These are phyloP conservation scores for Flagelloscypha sp. DNA, from an alignment of 768 basidiomycete genomes.

Conservation along the genomic window DNA sequence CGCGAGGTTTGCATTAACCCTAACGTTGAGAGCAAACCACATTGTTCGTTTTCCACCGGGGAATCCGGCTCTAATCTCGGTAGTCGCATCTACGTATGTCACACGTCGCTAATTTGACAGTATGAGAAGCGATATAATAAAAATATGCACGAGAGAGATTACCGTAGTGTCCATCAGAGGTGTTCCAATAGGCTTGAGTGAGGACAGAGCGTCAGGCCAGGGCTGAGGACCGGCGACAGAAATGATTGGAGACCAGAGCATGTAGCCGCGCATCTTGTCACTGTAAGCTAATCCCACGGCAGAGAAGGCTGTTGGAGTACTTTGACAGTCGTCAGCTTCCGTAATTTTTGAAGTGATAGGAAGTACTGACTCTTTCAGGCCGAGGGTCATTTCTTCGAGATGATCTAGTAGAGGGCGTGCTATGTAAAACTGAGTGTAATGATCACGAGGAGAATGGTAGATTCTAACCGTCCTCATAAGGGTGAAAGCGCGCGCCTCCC, in stretches of 20 bases:
- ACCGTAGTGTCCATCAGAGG: not conserved
- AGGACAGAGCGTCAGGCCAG: conserved; percentile 4
- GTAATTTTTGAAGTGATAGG: too few relatives aligned
- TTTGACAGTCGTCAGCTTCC: too few relatives aligned
- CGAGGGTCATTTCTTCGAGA: conserved; percentile 10
- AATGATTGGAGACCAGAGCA: conserved; percentile 12
- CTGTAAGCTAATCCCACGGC: conserved; percentile 11
- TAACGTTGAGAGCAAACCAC: conserved; percentile 4
- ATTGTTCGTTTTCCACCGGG: not conserved
- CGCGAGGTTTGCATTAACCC: conserved; percentile 10
- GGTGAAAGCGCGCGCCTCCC: conserved; percentile 11
- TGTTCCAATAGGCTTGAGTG: not conserved
- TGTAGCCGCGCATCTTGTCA: conserved; percentile 7
- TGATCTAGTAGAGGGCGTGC: conserved; percentile 10
- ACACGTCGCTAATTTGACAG: not conserved
- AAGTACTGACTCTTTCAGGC: conserved; percentile 6
- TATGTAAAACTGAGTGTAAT: conserved; percentile 8
- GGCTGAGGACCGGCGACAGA: conserved; percentile 11
- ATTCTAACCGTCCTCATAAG: too few relatives aligned
- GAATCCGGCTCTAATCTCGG: conserved; percentile 2
- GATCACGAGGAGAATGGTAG: too few relatives aligned
- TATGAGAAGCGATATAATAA: not conserved
- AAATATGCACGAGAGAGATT: not conserved
- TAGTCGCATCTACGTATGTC: too few relatives aligned
- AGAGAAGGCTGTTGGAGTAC: conserved; percentile 10